Conservation (phyloP, 2,329 filamentous ascomycete genomes). For the Zasmidium angulare region DNA sequence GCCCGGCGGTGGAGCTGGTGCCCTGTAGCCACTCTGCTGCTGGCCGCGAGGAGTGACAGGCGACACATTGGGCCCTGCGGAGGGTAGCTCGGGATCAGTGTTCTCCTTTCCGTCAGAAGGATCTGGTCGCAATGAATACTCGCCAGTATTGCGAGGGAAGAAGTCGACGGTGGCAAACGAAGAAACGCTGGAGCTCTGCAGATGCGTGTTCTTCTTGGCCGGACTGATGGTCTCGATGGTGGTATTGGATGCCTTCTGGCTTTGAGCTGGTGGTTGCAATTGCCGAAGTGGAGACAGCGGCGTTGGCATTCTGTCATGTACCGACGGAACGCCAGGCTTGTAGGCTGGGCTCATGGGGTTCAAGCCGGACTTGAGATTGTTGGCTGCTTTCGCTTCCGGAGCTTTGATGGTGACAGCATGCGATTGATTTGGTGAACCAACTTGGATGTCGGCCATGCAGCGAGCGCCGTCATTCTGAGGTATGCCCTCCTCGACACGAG, state of each 20-base stretch:
- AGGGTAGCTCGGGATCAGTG: constrained; percentile 7
- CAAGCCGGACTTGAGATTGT: constrained; percentile 31
- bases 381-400: constrained; percentile 27
- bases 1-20: constrained; percentile 28
- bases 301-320: constrained; percentile 13
- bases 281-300: constrained; percentile 22
- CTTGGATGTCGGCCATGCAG: constrained; percentile 22
- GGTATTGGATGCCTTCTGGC: constrained; percentile 10
- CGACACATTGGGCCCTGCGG: not conserved
- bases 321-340: constrained; percentile 26
- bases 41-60: constrained; percentile 7
- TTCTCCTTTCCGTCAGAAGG: constrained; percentile 25
- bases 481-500: constrained; percentile 9
- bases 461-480: constrained; percentile 30
- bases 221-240: constrained; percentile 26
- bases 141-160: constrained; percentile 39
- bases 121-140: constrained; percentile 29
- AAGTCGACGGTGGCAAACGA: constrained; percentile 41
- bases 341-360: constrained; percentile 42
- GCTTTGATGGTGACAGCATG: constrained; percentile 37
- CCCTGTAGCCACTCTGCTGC: constrained; percentile 12
- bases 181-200: constrained; percentile 36
- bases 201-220: constrained; percentile 23
- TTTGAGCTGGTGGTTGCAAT: constrained; percentile 8
- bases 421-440: constrained; percentile 25